Conservation (phyloP, 768 basidiomycete species). For the Pholiota microspora region DNA sequence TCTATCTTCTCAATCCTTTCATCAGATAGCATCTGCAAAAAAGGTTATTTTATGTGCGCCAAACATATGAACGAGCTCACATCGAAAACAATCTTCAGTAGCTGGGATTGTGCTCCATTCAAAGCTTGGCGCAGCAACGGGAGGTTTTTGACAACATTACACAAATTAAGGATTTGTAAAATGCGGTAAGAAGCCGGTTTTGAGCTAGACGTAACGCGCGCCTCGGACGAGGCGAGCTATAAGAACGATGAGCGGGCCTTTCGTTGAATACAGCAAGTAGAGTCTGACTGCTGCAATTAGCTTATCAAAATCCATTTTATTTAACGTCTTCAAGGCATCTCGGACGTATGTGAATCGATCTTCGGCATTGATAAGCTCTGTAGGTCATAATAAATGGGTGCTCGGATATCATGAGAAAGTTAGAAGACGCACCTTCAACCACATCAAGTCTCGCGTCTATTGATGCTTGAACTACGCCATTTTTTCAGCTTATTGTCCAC, state of each 20-base stretch:
- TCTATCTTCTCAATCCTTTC: slow-evolving; percentile 67
- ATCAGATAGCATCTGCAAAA: slow-evolving; percentile 67
- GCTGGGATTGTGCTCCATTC: slow-evolving; percentile 49
- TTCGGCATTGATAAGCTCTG: slow-evolving; percentile 77
- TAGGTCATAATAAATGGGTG: slow-evolving; percentile 12
- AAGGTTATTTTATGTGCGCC: not conserved
- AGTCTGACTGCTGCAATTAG: slow-evolving; percentile 61
- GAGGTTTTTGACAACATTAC: slow-evolving; percentile 66
- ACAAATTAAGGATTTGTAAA: slow-evolving; percentile 75
- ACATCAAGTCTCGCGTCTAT: slow-evolving; percentile 85
- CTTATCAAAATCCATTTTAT: slow-evolving; percentile 88
- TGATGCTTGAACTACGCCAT: slow-evolving; percentile 51
- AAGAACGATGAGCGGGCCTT: not conserved
- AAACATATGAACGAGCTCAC: slow-evolving; percentile 34
- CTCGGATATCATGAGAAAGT: not conserved
- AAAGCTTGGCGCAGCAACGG: slow-evolving; percentile 65
- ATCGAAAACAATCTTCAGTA: slow-evolving; percentile 61
- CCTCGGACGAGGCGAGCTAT: slow-evolving; percentile 68
- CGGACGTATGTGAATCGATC: slow-evolving; percentile 68
- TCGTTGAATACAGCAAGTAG: not conserved
- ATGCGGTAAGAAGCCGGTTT: slow-evolving; percentile 71
- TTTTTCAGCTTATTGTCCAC: slow-evolving; percentile 8
- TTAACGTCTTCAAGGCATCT: slow-evolving; percentile 65
- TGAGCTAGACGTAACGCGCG: slow-evolving; percentile 47
- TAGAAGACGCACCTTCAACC: slow-evolving; percentile 60